Evolutionary conservation across 2,329 filamentous ascomycete species (phyloP), one percentile per base, ranked within the genome.

Genomic region (Endothia cerciana): DNA sequence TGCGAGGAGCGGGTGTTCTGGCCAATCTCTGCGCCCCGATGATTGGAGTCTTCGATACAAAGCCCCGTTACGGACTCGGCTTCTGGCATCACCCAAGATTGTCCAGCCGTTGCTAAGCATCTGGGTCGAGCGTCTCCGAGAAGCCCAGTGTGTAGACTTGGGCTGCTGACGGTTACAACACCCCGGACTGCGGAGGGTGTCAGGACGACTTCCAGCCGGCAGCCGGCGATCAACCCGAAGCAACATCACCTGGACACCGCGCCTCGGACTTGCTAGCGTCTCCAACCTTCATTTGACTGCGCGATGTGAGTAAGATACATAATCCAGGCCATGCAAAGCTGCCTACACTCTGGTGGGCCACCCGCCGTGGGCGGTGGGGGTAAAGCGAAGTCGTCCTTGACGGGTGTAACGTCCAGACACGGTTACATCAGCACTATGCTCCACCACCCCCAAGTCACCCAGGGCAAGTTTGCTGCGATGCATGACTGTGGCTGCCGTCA

Each of bases 111-210:
- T 36, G 22, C 33, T 53, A 43, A 25, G 33, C 47, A 55, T 41
- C 45, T 28, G 60, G 60, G 41, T 30, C 60, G 60, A 36, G 60
- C 60, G 47, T 41, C 36, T 40, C 25, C n/a, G 36, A n/a, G 28
- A 28, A 3, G 1, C 19, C 10, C 38, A 13, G 15, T 8, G 17
- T 15, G 11, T 30, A 38, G 2, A 30, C 6, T n/a, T 36, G 58
- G 25, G 1, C n/a, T 19, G 8, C 58, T 22, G 43, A 28, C 55
- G 36, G 36, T 6, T n/a, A 33, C 25, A 19, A 15, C 25, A 11
- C 8, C 13, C 25, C 47, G 4, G 47, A 22, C 17, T 51, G 25
- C 22, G 17, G 47, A 22, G 25, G 28, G 47, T 11, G 25, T 17
- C 15, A 22, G 25, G 22, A 10, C 28, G 47, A 28, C 15, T 1